Evolutionary conservation across 2,329 filamentous ascomycete genomes (phyloP), one percentile per base, ranked within the genome.

Genomic region (Zymoseptoria ardabiliae): DNA sequence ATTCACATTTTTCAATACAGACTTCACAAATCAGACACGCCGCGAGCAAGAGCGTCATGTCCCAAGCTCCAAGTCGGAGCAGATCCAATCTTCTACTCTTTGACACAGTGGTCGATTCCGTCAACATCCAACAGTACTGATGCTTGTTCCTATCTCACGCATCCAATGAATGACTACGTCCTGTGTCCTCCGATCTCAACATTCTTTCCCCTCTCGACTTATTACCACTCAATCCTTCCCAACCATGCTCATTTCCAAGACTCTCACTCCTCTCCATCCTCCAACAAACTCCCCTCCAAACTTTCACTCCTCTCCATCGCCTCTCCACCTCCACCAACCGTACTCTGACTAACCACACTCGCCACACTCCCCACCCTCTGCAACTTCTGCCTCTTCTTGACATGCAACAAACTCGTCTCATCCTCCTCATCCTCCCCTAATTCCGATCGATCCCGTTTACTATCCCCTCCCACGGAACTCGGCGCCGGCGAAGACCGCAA

Each of bases 341-440:
- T 67, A 45, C 59, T 66, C 53, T 66, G 63, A 13, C 63, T 68
- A 11, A 63, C 60, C 9, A 73, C 61, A 60, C 72, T 74, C n/a
- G 70, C 68, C 25, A 66, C 68, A 55, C 71, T 73, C 21, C 68
- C 69, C 41, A 73, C 69, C 25, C 72, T 63, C 55, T 69, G 69
- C 59, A 74, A 55, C 62, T 73, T 74, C 64, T 72, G 70, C 55
- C 72, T 63, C 61, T 74, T 74, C 67, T 72, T 71, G n/a, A 73
- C 64, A 57, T 70, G 68, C 19, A 68, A 63, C 35, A n/a, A 1
- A 1, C 60, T 60, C 35, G 64, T 66, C 35, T 73, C 70, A 21
- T 71, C 68, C 11, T 70, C 69, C 19, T 69, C 69, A n/a, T 68
- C 66, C 20, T 66, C 68, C 9, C 70, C 70, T 8, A 28, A 28